Percentiles rank a stretch among this genome's conserved stretches.
phyloP scores from a whole-genome alignment of 169 alveolate species.

The Plasmodium sp. region DNA sequence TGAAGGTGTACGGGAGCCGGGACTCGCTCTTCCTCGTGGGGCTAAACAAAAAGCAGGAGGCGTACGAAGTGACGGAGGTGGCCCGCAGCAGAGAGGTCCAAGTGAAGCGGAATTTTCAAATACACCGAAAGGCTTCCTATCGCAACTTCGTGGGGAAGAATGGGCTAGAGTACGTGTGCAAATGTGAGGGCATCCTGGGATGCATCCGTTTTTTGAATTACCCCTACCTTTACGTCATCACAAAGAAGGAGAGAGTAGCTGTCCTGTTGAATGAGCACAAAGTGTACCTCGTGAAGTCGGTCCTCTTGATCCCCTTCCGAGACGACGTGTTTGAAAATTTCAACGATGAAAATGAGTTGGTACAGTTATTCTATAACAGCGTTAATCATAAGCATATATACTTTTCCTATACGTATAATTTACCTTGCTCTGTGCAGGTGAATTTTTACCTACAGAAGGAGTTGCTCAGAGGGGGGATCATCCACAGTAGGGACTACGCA shows the following conservation, averaged over 20 bases:
- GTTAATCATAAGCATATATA: slow-evolving; percentile 76
- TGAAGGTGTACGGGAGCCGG: slow-evolving; percentile 1
- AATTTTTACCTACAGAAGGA: slow-evolving; percentile 50
- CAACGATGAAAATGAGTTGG: slow-evolving; percentile 60
- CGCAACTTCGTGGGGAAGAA: slow-evolving; percentile 2
- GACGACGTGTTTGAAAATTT: slow-evolving; percentile 33
- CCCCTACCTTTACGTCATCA: slow-evolving; percentile 77
- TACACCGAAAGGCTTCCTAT: background rate
- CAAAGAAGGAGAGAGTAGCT: slow-evolving; percentile 74
- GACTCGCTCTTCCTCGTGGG: slow-evolving; percentile 8
- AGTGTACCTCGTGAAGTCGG: slow-evolving; percentile 63
- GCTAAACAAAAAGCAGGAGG: slow-evolving; percentile 18
- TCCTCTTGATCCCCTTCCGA: slow-evolving; percentile 76
- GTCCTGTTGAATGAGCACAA: slow-evolving; percentile 74
- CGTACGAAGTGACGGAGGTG: slow-evolving; percentile 5
- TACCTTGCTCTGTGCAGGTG: slow-evolving; percentile 76
- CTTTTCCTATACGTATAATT: slow-evolving; percentile 81
- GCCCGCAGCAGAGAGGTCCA: background rate
- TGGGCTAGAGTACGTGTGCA: slow-evolving; percentile 15
- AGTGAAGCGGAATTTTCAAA: background rate
- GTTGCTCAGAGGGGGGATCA: slow-evolving; percentile 23
- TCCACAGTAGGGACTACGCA: slow-evolving; percentile 52
- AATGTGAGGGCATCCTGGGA: slow-evolving; percentile 79
- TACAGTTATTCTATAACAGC: slow-evolving; percentile 74
- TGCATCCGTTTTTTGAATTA: slow-evolving; percentile 72